Conservation (phyloP, 164 flowering plant genomes). For the Saururus chinensis region DNA sequence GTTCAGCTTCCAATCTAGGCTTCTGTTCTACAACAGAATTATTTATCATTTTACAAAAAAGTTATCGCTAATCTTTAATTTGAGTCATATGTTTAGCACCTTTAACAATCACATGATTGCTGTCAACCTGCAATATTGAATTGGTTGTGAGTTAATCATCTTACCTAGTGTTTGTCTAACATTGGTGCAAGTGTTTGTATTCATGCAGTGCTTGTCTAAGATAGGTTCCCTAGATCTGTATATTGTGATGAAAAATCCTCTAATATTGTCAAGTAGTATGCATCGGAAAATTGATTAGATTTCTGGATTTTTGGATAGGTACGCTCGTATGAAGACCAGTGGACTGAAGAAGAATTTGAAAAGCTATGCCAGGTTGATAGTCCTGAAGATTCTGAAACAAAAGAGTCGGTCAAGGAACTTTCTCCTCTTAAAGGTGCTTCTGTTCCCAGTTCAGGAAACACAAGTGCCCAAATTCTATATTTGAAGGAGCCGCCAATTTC, state of each 20-base stretch:
- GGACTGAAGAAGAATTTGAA: constrained; percentile 99
- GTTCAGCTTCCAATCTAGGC: too few species aligned
- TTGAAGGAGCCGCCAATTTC: constrained; percentile 1
- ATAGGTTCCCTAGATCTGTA: not conserved
- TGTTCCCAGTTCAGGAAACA: constrained; percentile 12
- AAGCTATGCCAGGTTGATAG: constrained; percentile 81
- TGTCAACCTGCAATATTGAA: not conserved
- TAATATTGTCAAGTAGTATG: too few species aligned
- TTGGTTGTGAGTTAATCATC: not conserved
- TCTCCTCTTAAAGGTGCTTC: constrained; percentile 22
- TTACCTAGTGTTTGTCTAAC: not conserved
- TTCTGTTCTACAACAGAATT: too few species aligned
- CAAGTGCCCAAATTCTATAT: not conserved
- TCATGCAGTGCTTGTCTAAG: not conserved
- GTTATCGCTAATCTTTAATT: too few species aligned
- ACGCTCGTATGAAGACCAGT: constrained; percentile 96
- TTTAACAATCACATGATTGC: not conserved
- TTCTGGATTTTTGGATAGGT: constrained; percentile 39
- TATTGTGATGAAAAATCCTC: too few species aligned
- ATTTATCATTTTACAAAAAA: too few species aligned
- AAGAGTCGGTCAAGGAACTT: constrained; percentile 31
- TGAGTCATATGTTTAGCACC: not conserved
- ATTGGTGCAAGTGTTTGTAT: not conserved
- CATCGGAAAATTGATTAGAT: not conserved
- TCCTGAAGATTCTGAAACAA: constrained; percentile 50